Evolutionary conservation across 2,329 filamentous ascomycete species (phyloP), one percentile per base, ranked within the genome.

Genomic region (Neospermospora avenae): DNA sequence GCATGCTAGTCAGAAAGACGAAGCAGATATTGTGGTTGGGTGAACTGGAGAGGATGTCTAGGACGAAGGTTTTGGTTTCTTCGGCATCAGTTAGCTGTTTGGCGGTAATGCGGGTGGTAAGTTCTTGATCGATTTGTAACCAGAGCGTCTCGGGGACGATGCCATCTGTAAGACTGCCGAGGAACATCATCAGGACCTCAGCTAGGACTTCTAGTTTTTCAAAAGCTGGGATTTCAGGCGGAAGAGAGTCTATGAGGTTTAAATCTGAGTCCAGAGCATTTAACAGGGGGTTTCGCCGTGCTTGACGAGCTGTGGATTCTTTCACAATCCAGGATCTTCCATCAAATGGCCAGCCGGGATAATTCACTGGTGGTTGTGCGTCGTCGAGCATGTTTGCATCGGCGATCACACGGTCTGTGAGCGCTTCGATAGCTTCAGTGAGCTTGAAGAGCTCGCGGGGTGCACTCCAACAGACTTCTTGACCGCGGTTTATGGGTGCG

Each of bases 381-480:
- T 81, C 77, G 28, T 84, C 80, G 1, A 88, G 74, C 80, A 88
- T 87, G 57, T 82, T 82, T 62, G 83, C 81, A 53, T 88, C 85
- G 0, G 85, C 85, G 7, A 83, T 72, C 25, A 77, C 80, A 20
- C 84, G 78, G 65, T 85, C 84, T 3, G 78, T 79, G 42, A 85
- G 74, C 6, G 74, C 78, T 68, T 84, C 83, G 16, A 96, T 81
- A 11, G 87, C 84, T 73, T 96, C 91, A 4, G 92, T 97, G 69
- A 99, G 83, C 71, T 88, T 87, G 75, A 96, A 96, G 8, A 98
- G 80, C 74, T 97, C 93, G 62, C 90, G 86, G 0, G 95, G 93
- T 1, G 92, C 92, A 11, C 92, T 93, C 71, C 88, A 87, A 71
- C 85, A 85, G 63, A 90, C 82, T 61, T 81, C 84, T 41, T 75